These are phyloP conservation scores for Kregervanrija delftensis DNA, from an alignment of 805 yeast genomes.

Conservation along the genomic window DNA sequence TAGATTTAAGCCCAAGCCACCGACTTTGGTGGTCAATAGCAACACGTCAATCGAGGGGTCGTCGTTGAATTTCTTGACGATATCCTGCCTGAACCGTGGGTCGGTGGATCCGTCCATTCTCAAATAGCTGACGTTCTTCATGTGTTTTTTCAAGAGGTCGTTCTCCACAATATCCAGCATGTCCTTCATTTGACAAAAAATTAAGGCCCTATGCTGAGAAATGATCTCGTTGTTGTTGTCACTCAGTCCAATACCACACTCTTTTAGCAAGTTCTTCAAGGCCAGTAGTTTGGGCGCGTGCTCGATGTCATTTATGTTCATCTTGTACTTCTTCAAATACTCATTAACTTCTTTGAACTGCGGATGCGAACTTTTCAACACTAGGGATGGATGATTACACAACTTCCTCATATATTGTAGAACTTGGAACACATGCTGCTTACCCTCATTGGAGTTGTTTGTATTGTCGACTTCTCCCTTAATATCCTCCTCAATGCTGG, in stretches of 20 bases:
- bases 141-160: constrained; percentile 69
- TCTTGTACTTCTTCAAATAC: constrained; percentile 50
- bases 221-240: constrained; percentile 46
- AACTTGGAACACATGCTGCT: constrained; percentile 95
- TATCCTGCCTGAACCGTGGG: constrained; percentile 82
- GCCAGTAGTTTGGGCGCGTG: constrained; percentile 91
- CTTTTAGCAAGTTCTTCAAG: constrained; percentile 68
- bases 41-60: constrained; percentile 96
- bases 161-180: constrained; percentile 96
- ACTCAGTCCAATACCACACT: constrained; percentile 80
- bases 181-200: constrained; percentile 94
- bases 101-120: constrained; percentile 93
- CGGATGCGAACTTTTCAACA: constrained; percentile 77
- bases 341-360: constrained; percentile 61
- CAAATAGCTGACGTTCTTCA: constrained; percentile 92
- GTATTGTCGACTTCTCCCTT: constrained; percentile 21
- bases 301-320: constrained; percentile 60
- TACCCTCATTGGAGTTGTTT: constrained; percentile 34
- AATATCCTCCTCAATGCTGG: constrained; percentile 59
- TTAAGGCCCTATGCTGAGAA: constrained; percentile 90
- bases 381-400: constrained; percentile 94
- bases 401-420: constrained; percentile 94
- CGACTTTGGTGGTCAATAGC: constrained; percentile 91
- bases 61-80: constrained; percentile 86
- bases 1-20: constrained; percentile 94